Base-by-base conservation (phyloP, 2,329 filamentous ascomycete genomes). In the Penicillium sclerotigenum region DNA sequence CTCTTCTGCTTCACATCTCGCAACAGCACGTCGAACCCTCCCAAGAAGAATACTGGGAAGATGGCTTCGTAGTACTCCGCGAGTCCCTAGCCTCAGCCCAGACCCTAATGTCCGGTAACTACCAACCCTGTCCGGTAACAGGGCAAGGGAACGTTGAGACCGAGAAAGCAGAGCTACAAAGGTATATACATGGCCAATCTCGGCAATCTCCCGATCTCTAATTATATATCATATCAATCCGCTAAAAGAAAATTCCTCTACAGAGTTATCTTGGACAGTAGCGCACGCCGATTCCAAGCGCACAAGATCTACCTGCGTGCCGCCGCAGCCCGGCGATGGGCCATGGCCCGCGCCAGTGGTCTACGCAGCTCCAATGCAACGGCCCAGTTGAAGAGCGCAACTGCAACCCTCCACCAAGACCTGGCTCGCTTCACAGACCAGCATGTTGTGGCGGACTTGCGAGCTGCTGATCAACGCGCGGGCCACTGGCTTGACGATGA, bases 401-500 rank as follows among this genome's bases (percentile, higher is more conserved):
- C 80, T 56, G 71, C 73, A 34, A 74, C 76, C 6, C 55, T 61
- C 5, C 36, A 46, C 48, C 64, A 87, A 81, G 84, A 87, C 68
- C 73, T 86, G 42, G 73, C 76, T 14, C 75, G 77, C 26, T 77
- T 86, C 59, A 85, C 83, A 14, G 82, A 87, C 61, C 75, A 78
- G 43, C 75, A 81, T 59, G 80, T 86, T 46, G 76, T 83, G 49
- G 75, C 79, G 54, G 80, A 81, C 29, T 77, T 87, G 18, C 79
- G 80, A 59, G 73, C 77, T 26, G 79, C 81, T 38, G 84, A 87
- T 65, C 65, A 74, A 41, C 73, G 79, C 40, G 81, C 83, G 60
- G 81, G 82, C 37, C 84, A 85, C 72, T 87, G 84, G 83, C 73
- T 86, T 42, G 72, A 74, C 36, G 84, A 87, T 59, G 84, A 87